A percentile compares a stretch with the other conserved stretches of the same genome.
Evolutionary conservation across 495 filamentous ascomycete species (phyloP).

Genomic region (Podospora appendiculata): DNA sequence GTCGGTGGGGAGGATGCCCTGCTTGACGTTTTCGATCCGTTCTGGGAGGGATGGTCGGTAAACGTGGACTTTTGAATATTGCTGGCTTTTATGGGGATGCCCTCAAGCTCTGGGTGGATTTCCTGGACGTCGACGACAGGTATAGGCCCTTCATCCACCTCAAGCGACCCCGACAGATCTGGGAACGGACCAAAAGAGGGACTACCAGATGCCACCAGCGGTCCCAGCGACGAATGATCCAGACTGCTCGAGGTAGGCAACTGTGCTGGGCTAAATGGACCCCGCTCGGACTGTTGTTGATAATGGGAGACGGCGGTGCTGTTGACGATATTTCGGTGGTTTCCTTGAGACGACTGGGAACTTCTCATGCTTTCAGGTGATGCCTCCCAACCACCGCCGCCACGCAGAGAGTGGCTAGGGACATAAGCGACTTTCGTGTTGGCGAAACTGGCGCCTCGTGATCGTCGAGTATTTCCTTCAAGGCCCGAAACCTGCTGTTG

Average conservation of each 20-base stretch:
- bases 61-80: slow-evolving; percentile 37
- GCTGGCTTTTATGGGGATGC: slow-evolving; percentile 33
- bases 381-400: slow-evolving; percentile 15
- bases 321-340: not conserved
- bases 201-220: slow-evolving; percentile 12
- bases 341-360: slow-evolving; percentile 20
- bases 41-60: slow-evolving; percentile 17
- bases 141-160: slow-evolving; percentile 12
- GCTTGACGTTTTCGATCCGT: slow-evolving; percentile 13
- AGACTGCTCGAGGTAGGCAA: not conserved
- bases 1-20: slow-evolving; percentile 14
- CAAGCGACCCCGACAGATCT: not conserved
- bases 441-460: slow-evolving; percentile 7
- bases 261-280: too few species aligned
- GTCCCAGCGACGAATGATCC: slow-evolving; percentile 1
- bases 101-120: slow-evolving; percentile 38
- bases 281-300: not conserved
- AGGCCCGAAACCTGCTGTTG: slow-evolving; percentile 22
- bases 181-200: too few species aligned
- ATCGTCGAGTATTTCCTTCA: slow-evolving; percentile 8
- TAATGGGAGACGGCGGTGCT: not conserved
- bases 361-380: slow-evolving; percentile 20
- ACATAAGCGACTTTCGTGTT: slow-evolving; percentile 9
- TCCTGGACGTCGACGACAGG: slow-evolving; percentile 37
- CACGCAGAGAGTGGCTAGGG: slow-evolving; percentile 11